Base-by-base conservation (phyloP, 2,329 filamentous ascomycete species). In the Fusarium buharicum region DNA sequence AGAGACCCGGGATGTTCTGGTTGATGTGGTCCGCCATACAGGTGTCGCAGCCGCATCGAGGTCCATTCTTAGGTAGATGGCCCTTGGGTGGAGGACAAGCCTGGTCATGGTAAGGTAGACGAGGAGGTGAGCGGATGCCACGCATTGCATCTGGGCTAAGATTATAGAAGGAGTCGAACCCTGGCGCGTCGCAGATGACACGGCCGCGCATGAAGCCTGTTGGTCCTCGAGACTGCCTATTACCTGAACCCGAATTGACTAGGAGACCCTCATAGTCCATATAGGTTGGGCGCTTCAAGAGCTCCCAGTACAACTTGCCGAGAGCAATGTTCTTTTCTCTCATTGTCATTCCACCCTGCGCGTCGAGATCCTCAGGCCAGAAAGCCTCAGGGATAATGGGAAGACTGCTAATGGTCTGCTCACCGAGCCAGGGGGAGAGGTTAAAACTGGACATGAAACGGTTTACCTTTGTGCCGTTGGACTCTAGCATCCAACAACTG, bases 281-380 rank as follows among this genome's bases (percentile, higher is more conserved):
- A 56, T 82, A 82, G 0, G 72, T 75, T 1, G 80, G 80, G 10
- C 73, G 72, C 62, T 82, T 77, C 20, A 78, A 71, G 7, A 83
- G 74, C 14, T 81, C 77, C 81, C 81, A 83, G 70, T 77, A 80
- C n/a, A 75, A 43, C 66, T 73, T 78, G 9, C 81, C 81, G 11
- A 81, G 71, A 20, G 68, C 67, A 49, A 81, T 72, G 44, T 76
- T 76, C 63, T 74, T 75, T 57, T 77, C 70, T 6, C 70, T 68
- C 64, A 77, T 76, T n/a, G 70, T 59, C 17, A 66, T 50, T n/a
- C 72, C 71, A 16, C 60, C 67, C 40, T 75, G 73, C 4, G 73
- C 66, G 4, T 67, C 65, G 3, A 77, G 60, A 22, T 76, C 69
- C 4, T 79, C 77, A 1, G 68, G 73, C 72, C 79, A 79, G 68